A percentile compares a stretch with the other conserved stretches of the same genome.
phyloP scores from a whole-genome alignment of 768 basidiomycete species.

The Podaxis sp. region DNA sequence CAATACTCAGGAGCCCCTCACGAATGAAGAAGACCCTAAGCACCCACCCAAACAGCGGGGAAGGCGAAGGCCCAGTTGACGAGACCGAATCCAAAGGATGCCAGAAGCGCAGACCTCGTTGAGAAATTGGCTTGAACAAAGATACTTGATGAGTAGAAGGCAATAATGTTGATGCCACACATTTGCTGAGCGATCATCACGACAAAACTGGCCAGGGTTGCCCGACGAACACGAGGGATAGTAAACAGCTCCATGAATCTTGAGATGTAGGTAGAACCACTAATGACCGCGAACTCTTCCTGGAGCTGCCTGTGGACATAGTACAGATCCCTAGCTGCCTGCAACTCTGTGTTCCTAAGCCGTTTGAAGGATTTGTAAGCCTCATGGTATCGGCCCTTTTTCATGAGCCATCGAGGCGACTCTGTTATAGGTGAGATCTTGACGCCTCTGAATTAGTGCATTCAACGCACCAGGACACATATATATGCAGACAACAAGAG shows the following conservation, averaged over 20 bases:
- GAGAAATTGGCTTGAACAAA: slow-evolving; percentile 55
- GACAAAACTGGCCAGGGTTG: slow-evolving; percentile 40
- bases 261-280: slow-evolving; percentile 39
- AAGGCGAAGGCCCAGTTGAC: slow-evolving; percentile 58
- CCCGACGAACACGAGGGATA: slow-evolving; percentile 54
- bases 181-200: slow-evolving; percentile 71
- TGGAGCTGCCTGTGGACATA: slow-evolving; percentile 67
- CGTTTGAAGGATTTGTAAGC: slow-evolving; percentile 61
- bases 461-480: slow-evolving; percentile 41
- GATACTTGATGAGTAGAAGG: slow-evolving; percentile 75
- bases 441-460: slow-evolving; percentile 8
- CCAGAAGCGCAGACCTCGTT: slow-evolving; percentile 48
- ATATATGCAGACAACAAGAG: slow-evolving; percentile 36
- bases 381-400: slow-evolving; percentile 61
- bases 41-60: slow-evolving; percentile 51
- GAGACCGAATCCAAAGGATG: slow-evolving; percentile 60
- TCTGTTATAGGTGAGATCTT: slow-evolving; percentile 29
- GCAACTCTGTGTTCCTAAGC: slow-evolving; percentile 58
- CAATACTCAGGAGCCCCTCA: background rate
- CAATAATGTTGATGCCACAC: slow-evolving; percentile 70
- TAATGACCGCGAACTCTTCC: slow-evolving; percentile 52
- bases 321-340: slow-evolving; percentile 73
- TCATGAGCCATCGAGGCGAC: slow-evolving; percentile 80
- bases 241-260: slow-evolving; percentile 64
- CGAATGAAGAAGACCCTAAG: too few species aligned